phyloP scores from a whole-genome alignment of 495 filamentous ascomycete genomes.

The Penicillium samsonianum region DNA sequence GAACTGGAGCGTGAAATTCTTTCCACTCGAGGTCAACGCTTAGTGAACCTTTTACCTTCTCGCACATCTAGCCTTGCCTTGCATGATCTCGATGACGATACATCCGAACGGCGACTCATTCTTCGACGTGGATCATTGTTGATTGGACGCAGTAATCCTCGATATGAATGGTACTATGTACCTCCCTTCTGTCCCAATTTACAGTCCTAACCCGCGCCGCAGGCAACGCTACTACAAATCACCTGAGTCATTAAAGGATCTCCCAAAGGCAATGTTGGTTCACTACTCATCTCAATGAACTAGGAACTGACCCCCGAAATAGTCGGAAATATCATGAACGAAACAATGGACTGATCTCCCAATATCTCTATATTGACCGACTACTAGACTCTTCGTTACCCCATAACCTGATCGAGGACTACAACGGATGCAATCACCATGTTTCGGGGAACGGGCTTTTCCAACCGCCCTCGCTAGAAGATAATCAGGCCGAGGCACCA shows the following conservation, averaged over 20 bases:
- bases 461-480: constrained; percentile 3
- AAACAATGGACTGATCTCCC: constrained; percentile 78
- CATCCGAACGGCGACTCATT: constrained; percentile 12
- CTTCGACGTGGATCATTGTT: constrained; percentile 29
- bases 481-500: constrained; percentile 18
- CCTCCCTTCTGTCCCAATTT: background rate
- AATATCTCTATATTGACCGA: constrained; percentile 90
- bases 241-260: constrained; percentile 28
- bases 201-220: background rate
- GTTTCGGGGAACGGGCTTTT: constrained; percentile 15
- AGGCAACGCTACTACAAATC: constrained; percentile 42
- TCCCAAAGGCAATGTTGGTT: constrained; percentile 36
- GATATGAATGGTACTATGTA: constrained; percentile 39
- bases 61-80: constrained; percentile 28
- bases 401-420: constrained; percentile 84
- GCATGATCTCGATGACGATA: constrained; percentile 25
- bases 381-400: constrained; percentile 86
- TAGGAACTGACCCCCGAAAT: background rate
- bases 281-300: background rate
- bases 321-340: constrained; percentile 78
- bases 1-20: constrained; percentile 38
- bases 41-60: constrained; percentile 31
- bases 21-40: constrained; percentile 40
- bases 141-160: constrained; percentile 39
- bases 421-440: constrained; percentile 43